Conservation (phyloP, 140 eudicot species). For the Flaveria floridana region DNA sequence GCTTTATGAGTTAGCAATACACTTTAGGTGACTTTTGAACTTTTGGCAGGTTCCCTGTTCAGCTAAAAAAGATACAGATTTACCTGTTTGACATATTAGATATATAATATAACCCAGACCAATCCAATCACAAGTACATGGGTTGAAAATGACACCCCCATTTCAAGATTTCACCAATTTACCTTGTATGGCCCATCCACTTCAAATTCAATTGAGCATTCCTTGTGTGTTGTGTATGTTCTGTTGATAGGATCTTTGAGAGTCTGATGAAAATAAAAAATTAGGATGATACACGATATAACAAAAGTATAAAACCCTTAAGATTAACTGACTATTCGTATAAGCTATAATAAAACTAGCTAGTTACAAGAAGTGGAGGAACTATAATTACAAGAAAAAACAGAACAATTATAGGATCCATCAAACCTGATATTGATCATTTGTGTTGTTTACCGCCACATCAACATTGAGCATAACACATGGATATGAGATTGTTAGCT, state of each 20-base stretch:
- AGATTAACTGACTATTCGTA: background rate
- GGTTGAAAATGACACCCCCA: constrained; percentile 8
- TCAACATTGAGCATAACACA: constrained; percentile 99
- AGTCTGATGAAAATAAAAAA: constrained; percentile 56
- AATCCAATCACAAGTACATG: background rate
- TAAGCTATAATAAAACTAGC: constrained; percentile 25
- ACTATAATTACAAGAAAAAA: background rate
- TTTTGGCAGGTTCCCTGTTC: background rate
- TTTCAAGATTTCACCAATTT: constrained; percentile 18
- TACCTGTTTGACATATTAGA: background rate
- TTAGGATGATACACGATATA: background rate
- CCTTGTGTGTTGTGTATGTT: constrained; percentile 80
- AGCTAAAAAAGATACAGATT: background rate
- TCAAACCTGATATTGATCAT: constrained; percentile 94
- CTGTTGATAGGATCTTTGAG: constrained; percentile 77
- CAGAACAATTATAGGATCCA: background rate
- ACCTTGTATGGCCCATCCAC: constrained; percentile 99
- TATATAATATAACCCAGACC: background rate
- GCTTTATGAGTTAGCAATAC: background rate
- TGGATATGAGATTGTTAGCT: constrained; percentile 95
- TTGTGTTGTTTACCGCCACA: constrained; percentile 93
- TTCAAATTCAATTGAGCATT: constrained; percentile 98
- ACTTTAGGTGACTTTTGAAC: constrained; percentile 3
- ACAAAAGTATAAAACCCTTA: background rate
- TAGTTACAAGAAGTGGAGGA: background rate